phyloP scores from a whole-genome alignment of 2,329 filamentous ascomycete species.

The Fusarium begoniae region DNA sequence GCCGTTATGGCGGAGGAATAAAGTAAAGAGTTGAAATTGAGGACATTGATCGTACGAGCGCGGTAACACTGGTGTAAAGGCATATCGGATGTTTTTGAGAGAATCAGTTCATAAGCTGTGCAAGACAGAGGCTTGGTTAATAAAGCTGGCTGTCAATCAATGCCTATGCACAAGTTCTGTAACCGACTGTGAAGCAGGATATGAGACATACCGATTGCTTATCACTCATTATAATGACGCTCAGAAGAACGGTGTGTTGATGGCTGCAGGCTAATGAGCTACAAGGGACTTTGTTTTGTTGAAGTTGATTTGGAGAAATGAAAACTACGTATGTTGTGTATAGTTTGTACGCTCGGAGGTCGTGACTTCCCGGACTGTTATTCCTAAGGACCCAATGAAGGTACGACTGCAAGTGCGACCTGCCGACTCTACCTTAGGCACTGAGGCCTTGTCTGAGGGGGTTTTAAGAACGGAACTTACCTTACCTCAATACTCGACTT shows the following conservation, averaged over 20 bases:
- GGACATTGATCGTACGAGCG: constrained; percentile 15
- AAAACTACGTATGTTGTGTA: constrained; percentile 6
- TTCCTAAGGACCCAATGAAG: neutral
- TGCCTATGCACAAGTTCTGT: neutral
- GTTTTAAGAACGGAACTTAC: neutral
- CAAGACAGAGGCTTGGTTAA: neutral
- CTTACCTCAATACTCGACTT: neutral
- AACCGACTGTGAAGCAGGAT: neutral
- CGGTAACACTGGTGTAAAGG: constrained; percentile 27
- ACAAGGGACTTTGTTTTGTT: neutral
- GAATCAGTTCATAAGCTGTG: neutral
- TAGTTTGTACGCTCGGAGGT: constrained; percentile 2
- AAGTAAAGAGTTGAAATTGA: neutral
- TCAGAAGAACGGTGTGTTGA: neutral
- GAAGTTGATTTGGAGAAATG: neutral
- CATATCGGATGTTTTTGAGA: neutral
- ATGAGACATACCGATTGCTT: neutral
- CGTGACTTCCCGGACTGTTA: constrained; percentile 14
- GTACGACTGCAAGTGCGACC: constrained; percentile 3
- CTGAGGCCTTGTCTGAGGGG: neutral
- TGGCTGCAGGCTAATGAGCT: neutral
- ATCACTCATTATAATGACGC: neutral
- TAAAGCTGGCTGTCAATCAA: neutral
- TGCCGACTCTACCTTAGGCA: neutral
- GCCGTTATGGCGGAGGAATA: neutral